A percentile compares a stretch with the other conserved stretches of the same genome.
phyloP scores from a whole-genome alignment of 108 stramenopile genomes.

The Nitzschia palea region DNA sequence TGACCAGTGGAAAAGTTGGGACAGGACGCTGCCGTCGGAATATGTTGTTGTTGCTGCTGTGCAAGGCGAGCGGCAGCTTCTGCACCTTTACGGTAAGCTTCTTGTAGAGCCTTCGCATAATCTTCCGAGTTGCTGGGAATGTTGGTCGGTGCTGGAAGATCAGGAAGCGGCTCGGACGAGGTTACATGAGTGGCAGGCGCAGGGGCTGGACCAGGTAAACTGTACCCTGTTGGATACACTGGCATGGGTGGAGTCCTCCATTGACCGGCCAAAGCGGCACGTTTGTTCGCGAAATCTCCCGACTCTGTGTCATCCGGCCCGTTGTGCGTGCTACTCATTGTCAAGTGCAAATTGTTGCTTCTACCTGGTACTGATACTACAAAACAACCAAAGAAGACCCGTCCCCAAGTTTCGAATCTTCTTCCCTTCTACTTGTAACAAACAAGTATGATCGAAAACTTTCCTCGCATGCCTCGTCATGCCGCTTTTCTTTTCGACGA shows the following conservation, averaged over 20 bases:
- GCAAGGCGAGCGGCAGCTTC: constrained; percentile 54
- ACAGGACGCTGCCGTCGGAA: constrained; percentile 45
- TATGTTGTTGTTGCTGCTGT: constrained; percentile 33
- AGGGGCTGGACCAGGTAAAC: background rate
- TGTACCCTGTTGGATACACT: constrained; percentile 45
- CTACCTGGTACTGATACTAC: too few relatives aligned
- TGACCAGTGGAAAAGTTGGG: constrained; percentile 46
- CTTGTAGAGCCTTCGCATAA: constrained; percentile 80
- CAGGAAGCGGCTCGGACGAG: background rate
- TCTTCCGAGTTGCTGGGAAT: constrained; percentile 68
- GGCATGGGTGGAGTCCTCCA: constrained; percentile 86
- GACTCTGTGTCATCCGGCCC: background rate
- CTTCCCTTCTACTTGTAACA: too few relatives aligned
- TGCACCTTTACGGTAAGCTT: constrained; percentile 78
- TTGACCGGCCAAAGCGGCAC: constrained; percentile 79
- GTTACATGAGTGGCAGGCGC: background rate
- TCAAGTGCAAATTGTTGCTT: too few relatives aligned
- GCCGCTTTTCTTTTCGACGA: too few relatives aligned
- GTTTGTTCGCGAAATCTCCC: constrained; percentile 44
- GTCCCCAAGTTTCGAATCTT: too few relatives aligned
- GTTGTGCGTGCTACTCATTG: background rate
- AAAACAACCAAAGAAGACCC: too few relatives aligned
- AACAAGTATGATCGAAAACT: too few relatives aligned
- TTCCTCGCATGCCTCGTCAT: too few relatives aligned
- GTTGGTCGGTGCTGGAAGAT: constrained; percentile 17